Evolutionary conservation across 2,329 filamentous ascomycete species (phyloP), one percentile per base, ranked within the genome.

Genomic region (Ustilaginoidea virens): DNA sequence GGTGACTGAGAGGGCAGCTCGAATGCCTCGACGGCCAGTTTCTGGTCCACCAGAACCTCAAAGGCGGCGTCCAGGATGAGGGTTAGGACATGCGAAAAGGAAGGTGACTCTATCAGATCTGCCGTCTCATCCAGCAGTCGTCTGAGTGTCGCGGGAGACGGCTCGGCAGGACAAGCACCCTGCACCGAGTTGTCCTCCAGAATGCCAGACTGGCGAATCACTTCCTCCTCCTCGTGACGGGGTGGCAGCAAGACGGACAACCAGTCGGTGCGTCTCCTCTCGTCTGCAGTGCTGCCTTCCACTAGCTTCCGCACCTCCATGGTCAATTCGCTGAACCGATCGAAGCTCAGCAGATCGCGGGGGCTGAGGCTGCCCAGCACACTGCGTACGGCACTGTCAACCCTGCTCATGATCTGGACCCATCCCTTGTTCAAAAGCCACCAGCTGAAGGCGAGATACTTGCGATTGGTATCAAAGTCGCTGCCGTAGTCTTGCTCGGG

Each of bases 361-460:
- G 86, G 86, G 49, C 85, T 93, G 28, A 94, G 61, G 36, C 72
- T 66, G n/a, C 83, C 82, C 52, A 94, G 96, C 15, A 87, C 80
- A 30, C 92, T 79, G 42, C 78, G 77, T 15, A 98, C 90, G 4
- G 85, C 85, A n/a, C 63, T 60, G 47, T 85, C 75, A 27, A 98
- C 86, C 38, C 76, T 79, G 32, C 73, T 63, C 66, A 85, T 78
- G 32, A 96, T 60, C 33, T 85, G 73, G 39, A 74, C 72, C 75
- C 85, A 96, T 24, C 90, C 90, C 39, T 74, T 73, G 55, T 98
- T 87, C 27, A 98, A 63, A 26, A 98, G 60, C 86, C 87, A 98
- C 90, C 90, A 98, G 55, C 83, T 93, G 51, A 96, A 92, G 23
- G 86, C 92, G 27, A 98, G 64, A 48, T 96, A 98, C 46, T 81